A percentile compares a stretch with the other conserved stretches of the same genome.
Conservation (phyloP, 208 protist species). For the Leishmania tropica region DNA sequence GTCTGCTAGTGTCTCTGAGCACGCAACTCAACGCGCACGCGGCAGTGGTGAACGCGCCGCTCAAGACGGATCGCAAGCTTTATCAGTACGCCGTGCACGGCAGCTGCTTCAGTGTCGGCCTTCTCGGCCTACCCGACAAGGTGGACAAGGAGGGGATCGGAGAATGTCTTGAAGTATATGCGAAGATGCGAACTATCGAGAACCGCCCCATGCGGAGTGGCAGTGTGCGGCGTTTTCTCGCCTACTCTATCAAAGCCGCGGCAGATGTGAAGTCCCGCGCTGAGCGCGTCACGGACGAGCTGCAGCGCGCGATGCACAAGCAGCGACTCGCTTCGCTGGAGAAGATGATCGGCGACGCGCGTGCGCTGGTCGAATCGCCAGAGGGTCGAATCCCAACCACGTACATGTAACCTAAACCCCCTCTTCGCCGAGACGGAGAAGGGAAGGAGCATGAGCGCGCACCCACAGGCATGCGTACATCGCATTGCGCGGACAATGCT, state of each 20-base stretch:
- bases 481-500: not conserved
- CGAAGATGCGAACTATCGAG: constrained; percentile 30
- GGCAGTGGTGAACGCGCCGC: constrained; percentile 21
- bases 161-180: constrained; percentile 22
- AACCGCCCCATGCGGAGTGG: constrained; percentile 44
- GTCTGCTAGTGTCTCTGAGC: constrained; percentile 45
- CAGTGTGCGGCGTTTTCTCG: constrained; percentile 49
- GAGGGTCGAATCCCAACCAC: constrained; percentile 31
- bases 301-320: constrained; percentile 15
- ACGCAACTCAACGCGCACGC: constrained; percentile 21
- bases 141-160: constrained; percentile 21
- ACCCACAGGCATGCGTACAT: not conserved
- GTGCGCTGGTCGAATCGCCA: constrained; percentile 41
- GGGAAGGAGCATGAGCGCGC: not conserved
- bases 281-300: constrained; percentile 13
- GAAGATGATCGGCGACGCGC: constrained; percentile 38
- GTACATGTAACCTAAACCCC: constrained; percentile 17
- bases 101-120: constrained; percentile 45
- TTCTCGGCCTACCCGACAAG: constrained; percentile 33
- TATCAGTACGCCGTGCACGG: constrained; percentile 56
- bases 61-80: constrained; percentile 30
- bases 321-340: constrained; percentile 34
- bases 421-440: not conserved
- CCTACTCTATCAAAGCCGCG: constrained; percentile 36
- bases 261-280: constrained; percentile 25